A percentile compares a stretch with the other conserved stretches of the same genome.
phyloP scores from a whole-genome alignment of 306 rosid species.

The Aeschynomene evenia region DNA sequence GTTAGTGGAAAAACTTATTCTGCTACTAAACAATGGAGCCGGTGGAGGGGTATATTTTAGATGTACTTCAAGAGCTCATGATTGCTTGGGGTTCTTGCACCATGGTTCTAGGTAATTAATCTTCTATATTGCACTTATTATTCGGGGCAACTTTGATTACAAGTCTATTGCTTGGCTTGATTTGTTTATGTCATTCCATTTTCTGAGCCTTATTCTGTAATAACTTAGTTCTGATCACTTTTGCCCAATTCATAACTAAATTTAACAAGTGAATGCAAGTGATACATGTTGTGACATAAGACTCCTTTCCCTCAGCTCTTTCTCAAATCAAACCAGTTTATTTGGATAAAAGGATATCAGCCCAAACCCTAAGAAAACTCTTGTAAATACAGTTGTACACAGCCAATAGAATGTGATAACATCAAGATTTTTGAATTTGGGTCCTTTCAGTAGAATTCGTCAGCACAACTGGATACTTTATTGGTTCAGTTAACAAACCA shows the following conservation, averaged over 20 bases:
- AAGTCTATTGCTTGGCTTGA: constrained; percentile 11
- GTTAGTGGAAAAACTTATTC: constrained; percentile 77
- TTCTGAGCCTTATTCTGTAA: not conserved
- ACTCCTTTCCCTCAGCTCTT: not conserved
- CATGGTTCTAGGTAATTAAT: constrained; percentile 88
- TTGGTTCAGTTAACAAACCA: not conserved
- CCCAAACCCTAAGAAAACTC: not conserved
- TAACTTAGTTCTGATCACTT: not conserved
- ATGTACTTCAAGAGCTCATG: constrained; percentile 71
- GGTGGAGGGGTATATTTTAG: constrained; percentile 69
- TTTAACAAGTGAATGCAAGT: constrained; percentile 4
- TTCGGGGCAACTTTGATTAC: not conserved
- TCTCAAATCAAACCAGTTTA: constrained; percentile 12
- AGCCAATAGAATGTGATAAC: not conserved
- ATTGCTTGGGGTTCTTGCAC: constrained; percentile 89
- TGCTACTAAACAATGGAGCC: constrained; percentile 64
- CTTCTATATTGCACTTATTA: constrained; percentile 7
- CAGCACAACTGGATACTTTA: constrained; percentile 9
- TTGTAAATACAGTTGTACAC: not conserved
- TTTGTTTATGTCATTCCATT: not conserved
- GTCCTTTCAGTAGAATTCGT: too few relatives aligned
- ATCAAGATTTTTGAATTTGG: too few relatives aligned
- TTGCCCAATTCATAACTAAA: constrained; percentile 16
- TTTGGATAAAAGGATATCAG: constrained; percentile 6
- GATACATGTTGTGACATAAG: constrained; percentile 15